Evolutionary conservation across 305 asterid genomes (phyloP).

Genomic region (Fraxinus dipetala): DNA sequence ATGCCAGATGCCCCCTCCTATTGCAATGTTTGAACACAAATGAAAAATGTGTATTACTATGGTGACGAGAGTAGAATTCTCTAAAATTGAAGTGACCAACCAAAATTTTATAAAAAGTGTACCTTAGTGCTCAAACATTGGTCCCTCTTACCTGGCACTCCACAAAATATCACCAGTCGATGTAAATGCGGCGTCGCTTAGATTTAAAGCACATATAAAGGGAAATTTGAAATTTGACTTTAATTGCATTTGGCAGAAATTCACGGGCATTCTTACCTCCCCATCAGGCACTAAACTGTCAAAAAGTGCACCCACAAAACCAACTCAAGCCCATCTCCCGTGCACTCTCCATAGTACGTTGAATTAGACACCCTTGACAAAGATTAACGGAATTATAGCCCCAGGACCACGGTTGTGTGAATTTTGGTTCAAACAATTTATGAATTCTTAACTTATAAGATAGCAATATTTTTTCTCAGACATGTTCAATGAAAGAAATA

Average conservation of each 20-base stretch:
- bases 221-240: slow-evolving; percentile 1
- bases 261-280: slow-evolving; percentile 65
- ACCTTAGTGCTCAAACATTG: neutral
- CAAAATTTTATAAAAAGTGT: neutral
- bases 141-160: slow-evolving; percentile 14
- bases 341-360: neutral
- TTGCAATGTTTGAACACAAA: neutral
- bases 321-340: slow-evolving; percentile 21
- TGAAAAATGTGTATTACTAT: neutral
- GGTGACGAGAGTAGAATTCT: neutral
- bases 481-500: neutral
- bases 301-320: neutral
- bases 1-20: neutral
- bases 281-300: slow-evolving; percentile 6
- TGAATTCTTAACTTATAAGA: neutral
- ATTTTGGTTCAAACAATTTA: neutral
- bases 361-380: neutral
- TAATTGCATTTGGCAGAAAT: slow-evolving; percentile 36
- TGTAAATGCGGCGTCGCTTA: slow-evolving; percentile 21
- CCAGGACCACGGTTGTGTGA: neutral
- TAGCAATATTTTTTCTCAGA: neutral
- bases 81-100: neutral
- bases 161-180: slow-evolving; percentile 20
- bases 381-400: neutral
- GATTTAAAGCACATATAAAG: slow-evolving; percentile 7